Evolutionary conservation across 2,329 filamentous ascomycete genomes (phyloP), one percentile per base, ranked within the genome.

Genomic region (Claviceps humidiphila): DNA sequence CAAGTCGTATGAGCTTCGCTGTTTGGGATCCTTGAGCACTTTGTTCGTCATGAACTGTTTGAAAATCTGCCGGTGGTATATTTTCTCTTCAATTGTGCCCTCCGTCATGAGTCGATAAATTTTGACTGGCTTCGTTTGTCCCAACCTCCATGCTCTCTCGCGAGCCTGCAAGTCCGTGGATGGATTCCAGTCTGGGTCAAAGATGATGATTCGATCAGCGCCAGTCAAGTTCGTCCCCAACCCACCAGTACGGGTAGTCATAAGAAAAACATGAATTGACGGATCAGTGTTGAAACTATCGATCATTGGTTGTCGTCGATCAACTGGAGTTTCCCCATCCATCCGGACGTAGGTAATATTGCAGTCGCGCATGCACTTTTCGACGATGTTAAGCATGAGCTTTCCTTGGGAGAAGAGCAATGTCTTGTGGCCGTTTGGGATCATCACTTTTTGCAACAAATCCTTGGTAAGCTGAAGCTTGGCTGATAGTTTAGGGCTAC

Each of bases 71-170:
- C 94, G 85, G 66, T 98, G 91, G 57, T 97, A 98, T 34, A 98
- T 98, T 71, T 98, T 98, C 68, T 98, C 93, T 64, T 98, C 93
- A 24, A 98, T 98, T 0, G 94, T 98, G 1, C 93, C 93, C 5
- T 91, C 89, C 4, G 89, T 95, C 87, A 98, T 95, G n/a, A 98
- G 76, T 39, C 94, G 85, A 65, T 96, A 98, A 22, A 98, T 95
- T 4, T 89, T 90, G 30, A 98, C 93, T 47, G 95, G 89, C 51
- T 86, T 84, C 67, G 94, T 96, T 70, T 98, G 93, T 0, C 93
- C 93, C 2, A 98, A 72, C 53, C 93, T 82, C 93, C 93, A 98
- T 5, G 94, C 93, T 61, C 93, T 81, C 68, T 98, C 93, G 47
- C 93, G 84, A 16, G 93, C 93, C 69, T 98, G 93, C 26, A 96